These are phyloP conservation scores for Leccinellum albellum DNA, from an alignment of 768 basidiomycete genomes.

Conservation along the genomic window DNA sequence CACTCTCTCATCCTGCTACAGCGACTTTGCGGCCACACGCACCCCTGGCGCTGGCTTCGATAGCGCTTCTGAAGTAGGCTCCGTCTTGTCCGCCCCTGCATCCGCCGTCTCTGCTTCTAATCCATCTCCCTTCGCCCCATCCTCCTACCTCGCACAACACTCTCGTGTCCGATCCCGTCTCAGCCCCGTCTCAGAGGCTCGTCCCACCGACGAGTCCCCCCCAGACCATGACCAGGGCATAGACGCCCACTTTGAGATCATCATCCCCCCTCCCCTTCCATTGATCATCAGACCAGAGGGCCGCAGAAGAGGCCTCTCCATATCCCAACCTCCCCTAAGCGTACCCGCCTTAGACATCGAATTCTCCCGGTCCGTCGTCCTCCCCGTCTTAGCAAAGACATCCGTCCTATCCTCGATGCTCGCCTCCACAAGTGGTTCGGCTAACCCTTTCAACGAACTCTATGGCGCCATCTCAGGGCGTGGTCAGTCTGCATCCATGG, in stretches of 20 bases:
- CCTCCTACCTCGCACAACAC: conserved; percentile 38
- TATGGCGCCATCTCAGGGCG: conserved; percentile 86
- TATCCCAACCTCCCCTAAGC: conserved; percentile 23
- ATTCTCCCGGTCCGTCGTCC: conserved; percentile 54
- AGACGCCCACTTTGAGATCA: conserved; percentile 54
- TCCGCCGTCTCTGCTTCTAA: conserved; percentile 51
- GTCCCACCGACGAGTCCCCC: conserved; percentile 28
- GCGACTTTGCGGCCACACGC: conserved; percentile 66
- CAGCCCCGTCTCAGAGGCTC: conserved; percentile 61
- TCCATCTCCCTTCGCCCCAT: conserved; percentile 50
- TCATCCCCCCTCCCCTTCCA: conserved; percentile 38
- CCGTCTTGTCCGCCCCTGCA: conserved; percentile 51
- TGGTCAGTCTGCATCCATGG: conserved; percentile 56
- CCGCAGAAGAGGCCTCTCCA: conserved; percentile 29
- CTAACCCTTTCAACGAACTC: conserved; percentile 85
- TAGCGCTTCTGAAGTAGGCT: conserved; percentile 61
- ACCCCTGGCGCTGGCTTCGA: conserved; percentile 48
- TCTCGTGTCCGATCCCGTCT: conserved; percentile 44
- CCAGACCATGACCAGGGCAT: conserved; percentile 25
- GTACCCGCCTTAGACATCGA: conserved; percentile 27
- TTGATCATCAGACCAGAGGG: conserved; percentile 21
- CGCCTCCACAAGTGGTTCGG: conserved; percentile 53
- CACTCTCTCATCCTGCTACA: conserved; percentile 24
- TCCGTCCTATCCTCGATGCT: conserved; percentile 77
- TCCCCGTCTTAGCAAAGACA: conserved; percentile 38